Base-by-base conservation (phyloP, 805 yeast genomes). In the Yamadazyma insecticola region DNA sequence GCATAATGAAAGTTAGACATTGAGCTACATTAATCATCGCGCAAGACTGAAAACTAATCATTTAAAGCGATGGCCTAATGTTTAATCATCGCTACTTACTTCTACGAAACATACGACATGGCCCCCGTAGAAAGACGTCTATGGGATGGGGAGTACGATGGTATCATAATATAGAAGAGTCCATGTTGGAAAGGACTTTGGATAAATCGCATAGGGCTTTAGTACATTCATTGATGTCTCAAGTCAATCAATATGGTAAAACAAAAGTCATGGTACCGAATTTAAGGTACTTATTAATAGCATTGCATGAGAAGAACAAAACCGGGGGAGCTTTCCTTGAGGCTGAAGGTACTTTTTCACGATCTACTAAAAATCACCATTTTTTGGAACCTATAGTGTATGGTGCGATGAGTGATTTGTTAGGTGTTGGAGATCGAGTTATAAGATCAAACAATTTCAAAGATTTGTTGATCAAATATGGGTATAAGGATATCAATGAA, bases 131-230 rank as follows among this genome's bases (percentile, higher is more conserved):
- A n/a, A n/a, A n/a, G n/a, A n/a, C n/a, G n/a, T n/a, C n/a, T n/a
- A n/a, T n/a, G n/a, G n/a, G n/a, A n/a, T n/a, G n/a, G n/a, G n/a
- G n/a, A n/a, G 28, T 30, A 34, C 41, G 39, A 26, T 32, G 18
- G 12, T 13, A 24, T 5, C 31, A 31, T 24, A 11, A 28, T 6
- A 16, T n/a, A 13, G 15, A 9, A 13, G 16, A 16, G 5, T 8
- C 28, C 16, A 24, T 29, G 16, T 18, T 28, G 21, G 21, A 22
- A 7, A 33, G 48, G 29, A 33, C 41, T 3, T 13, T 37, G 28
- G 55, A 50, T 26, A 44, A 41, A 35, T 36, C 24, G 17, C 55
- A 48, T 33, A 39, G 53, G 15, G 24, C 38, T 10, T 25, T 30
- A 9, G 43, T 35, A n/a, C 39, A 44, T 31, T 19, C 35, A 13